phyloP scores from a whole-genome alignment of 1,284 basidiomycete species.

The Leccinum ponderosum region DNA sequence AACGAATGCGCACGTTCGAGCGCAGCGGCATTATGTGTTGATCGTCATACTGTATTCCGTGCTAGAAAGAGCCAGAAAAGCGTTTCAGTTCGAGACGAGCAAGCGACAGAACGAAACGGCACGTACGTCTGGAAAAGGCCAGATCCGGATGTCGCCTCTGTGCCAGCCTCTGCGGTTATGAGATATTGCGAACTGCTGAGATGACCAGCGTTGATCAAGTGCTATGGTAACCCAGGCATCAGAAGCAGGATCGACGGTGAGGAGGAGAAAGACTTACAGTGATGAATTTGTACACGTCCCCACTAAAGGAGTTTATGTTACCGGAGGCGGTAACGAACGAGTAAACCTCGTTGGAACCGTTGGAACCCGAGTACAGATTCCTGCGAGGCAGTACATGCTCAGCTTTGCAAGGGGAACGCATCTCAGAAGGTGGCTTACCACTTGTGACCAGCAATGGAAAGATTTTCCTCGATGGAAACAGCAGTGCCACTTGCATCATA shows the following conservation, averaged over 20 bases:
- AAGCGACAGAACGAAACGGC: not conserved
- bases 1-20: not conserved
- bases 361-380: constrained; percentile 60
- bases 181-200: constrained; percentile 46
- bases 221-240: constrained; percentile 36
- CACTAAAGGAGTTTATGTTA: constrained; percentile 50
- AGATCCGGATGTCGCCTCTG: constrained; percentile 43
- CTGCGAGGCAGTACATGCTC: constrained; percentile 26
- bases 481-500: constrained; percentile 52
- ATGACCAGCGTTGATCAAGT: constrained; percentile 48
- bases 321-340: constrained; percentile 58
- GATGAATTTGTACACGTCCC: constrained; percentile 57
- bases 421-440: constrained; percentile 40
- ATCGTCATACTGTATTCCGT: constrained; percentile 44
- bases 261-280: constrained; percentile 35
- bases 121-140: constrained; percentile 43
- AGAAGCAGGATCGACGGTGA: not conserved
- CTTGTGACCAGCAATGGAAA: constrained; percentile 49
- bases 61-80: constrained; percentile 24
- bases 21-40: constrained; percentile 23
- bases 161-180: constrained; percentile 44
- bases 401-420: not conserved
- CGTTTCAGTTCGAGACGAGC: not conserved
- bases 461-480: constrained; percentile 42
- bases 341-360: constrained; percentile 60